Evolutionary conservation across 2,329 filamentous ascomycete genomes (phyloP).

Genomic region (Tetracladium maxilliforme): DNA sequence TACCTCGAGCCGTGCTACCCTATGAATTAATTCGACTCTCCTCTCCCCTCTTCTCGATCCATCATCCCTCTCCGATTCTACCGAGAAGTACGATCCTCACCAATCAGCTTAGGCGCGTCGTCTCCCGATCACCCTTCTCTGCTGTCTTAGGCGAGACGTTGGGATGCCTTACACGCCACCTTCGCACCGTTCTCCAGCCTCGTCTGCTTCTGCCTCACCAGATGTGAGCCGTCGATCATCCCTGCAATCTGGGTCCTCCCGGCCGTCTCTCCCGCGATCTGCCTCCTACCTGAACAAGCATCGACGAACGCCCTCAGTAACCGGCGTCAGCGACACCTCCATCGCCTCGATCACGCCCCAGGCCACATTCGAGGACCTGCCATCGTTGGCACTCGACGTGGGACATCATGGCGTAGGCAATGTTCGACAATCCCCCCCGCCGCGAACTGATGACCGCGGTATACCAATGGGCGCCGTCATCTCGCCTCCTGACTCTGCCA

Average conservation of each 20-base stretch:
- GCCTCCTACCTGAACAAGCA: constrained; percentile 52
- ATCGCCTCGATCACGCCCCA: constrained; percentile 27
- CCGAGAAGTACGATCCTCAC: too few species aligned
- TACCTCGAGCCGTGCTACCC: too few species aligned
- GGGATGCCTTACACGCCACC: constrained; percentile 85
- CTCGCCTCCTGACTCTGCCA: constrained; percentile 76
- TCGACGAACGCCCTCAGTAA: constrained; percentile 38
- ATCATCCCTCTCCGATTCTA: too few species aligned
- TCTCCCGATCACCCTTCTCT: too few species aligned
- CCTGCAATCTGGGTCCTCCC: constrained; percentile 26
- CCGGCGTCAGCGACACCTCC: constrained; percentile 12
- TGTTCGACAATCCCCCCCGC: constrained; percentile 73
- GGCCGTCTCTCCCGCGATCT: constrained; percentile 45
- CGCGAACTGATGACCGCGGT: constrained; percentile 51
- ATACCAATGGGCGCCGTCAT: constrained; percentile 79
- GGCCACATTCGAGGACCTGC: constrained; percentile 33
- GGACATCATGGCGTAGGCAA: constrained; percentile 25
- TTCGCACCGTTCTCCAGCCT: constrained; percentile 47
- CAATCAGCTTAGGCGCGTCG: too few species aligned
- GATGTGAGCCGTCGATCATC: constrained; percentile 43
- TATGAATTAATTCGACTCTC: too few species aligned
- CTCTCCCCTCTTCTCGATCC: too few species aligned
- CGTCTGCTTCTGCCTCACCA: constrained; percentile 41
- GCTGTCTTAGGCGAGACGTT: too few species aligned
- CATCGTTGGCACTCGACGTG: constrained; percentile 18